phyloP scores from a whole-genome alignment of 371 early-diverging fungal species.

The Thermomucor indicae-seudaticae region DNA sequence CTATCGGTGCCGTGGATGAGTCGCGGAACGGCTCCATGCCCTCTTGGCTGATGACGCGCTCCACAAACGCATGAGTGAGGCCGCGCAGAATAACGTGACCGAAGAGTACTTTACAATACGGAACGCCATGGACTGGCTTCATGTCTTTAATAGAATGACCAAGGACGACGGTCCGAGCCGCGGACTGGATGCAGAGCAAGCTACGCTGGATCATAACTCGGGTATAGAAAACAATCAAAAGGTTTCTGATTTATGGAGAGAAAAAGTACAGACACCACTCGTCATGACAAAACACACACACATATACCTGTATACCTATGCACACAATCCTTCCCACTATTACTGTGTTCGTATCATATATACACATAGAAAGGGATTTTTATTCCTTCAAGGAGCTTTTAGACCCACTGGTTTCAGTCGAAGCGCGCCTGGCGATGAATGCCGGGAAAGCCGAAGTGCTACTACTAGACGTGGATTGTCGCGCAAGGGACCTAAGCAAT shows the following conservation, averaged over 20 bases:
- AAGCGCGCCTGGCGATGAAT: not conserved
- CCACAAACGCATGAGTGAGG: slow-evolving; percentile 33
- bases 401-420: not conserved
- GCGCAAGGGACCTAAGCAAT: slow-evolving; percentile 15
- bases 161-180: slow-evolving; percentile 10
- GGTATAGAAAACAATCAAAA: slow-evolving; percentile 22
- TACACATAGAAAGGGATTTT: not conserved
- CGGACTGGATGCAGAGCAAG: slow-evolving; percentile 10
- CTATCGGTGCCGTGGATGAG: slow-evolving; percentile 58
- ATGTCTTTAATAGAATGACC: slow-evolving; percentile 52
- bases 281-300: not conserved
- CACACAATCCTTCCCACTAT: not conserved
- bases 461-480: slow-evolving; percentile 10
- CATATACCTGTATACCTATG: not conserved
- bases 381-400: not conserved
- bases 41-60: slow-evolving; percentile 48
- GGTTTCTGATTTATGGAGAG: slow-evolving; percentile 31
- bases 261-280: slow-evolving; percentile 22
- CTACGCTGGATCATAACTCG: slow-evolving; percentile 9
- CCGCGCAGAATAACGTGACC: slow-evolving; percentile 39
- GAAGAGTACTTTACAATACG: slow-evolving; percentile 71
- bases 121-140: slow-evolving; percentile 68
- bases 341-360: not conserved
- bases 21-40: slow-evolving; percentile 51
- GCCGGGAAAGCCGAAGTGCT: not conserved